Base-by-base conservation (phyloP, 2,329 filamentous ascomycete genomes). In the Aspergillus sp. region DNA sequence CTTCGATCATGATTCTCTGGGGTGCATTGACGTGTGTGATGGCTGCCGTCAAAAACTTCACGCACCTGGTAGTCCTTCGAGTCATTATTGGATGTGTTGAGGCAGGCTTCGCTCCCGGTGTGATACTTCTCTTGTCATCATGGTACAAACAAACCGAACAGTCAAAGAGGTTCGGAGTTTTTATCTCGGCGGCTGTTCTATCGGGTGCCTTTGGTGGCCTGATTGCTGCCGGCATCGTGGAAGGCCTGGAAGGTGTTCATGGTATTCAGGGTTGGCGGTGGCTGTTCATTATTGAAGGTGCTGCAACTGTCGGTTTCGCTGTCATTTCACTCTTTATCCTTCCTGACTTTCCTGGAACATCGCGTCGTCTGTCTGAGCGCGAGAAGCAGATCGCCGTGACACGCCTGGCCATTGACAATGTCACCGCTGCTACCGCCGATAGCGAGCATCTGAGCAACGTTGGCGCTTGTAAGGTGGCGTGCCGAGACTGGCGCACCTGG, bases 81-180 rank as follows among this genome's bases (percentile, higher is more conserved):
- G 31, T 32, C n/a, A 32, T 32, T n/a, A 39, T 57, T 27, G 53
- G 57, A 35, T 54, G 51, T 29, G 45, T 59, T 11, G 56, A 58
- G 37, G 51, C 56, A 0, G 54, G 57, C 0, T 58, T 59, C 34
- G 51, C 53, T 2, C 57, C 55, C 1, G 55, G 55, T 32, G 47
- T 60, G 1, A 37, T 59, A 5, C 47, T 58, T n/a, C 36, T 77
- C 19, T 67, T 82, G 5, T 78, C 75, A 0, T 78, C 70, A 1
- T 83, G 78, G 78, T 82, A 82, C 54, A 75, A 77, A 47, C 75
- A 71, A 39, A 70, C 72, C 11, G 79, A 83, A 52, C 71, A 81
- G 34, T 73, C 75, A 0, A 77, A 77, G 40, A 71, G 79, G 2
- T 77, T 78, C 36, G 76, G 71, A 7, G 60, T 82, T 2, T 82